Conservation (phyloP, 176 grass and related monocot genomes). For the Carex kokanica region DNA sequence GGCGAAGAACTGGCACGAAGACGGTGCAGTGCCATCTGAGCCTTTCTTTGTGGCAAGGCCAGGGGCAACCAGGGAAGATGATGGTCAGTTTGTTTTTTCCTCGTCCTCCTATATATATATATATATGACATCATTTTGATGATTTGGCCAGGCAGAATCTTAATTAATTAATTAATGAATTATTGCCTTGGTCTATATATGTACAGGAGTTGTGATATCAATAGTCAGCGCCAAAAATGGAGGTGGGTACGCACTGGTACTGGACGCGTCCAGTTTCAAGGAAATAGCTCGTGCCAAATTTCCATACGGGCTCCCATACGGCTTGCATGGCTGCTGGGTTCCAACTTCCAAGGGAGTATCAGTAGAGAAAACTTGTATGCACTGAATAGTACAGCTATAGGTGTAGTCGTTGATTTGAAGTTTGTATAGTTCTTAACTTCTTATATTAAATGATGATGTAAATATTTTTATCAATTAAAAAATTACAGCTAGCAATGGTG, state of each 20-base stretch:
- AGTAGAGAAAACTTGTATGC: background rate
- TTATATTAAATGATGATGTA: background rate
- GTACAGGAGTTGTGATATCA: constrained; percentile 77
- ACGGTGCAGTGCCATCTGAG: constrained; percentile 84
- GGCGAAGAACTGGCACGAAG: constrained; percentile 92
- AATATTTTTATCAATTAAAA: background rate
- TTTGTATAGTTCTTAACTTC: constrained; percentile 17
- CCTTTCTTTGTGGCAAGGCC: constrained; percentile 86
- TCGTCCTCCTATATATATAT: too few species aligned
- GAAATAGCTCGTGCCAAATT: constrained; percentile 86
- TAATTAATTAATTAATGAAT: background rate
- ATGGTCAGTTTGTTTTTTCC: constrained; percentile 48
- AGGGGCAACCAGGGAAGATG: constrained; percentile 73
- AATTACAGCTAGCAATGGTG: background rate
- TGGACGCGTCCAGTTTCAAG: constrained; percentile 70
- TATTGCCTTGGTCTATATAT: background rate
- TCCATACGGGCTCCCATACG: constrained; percentile 93
- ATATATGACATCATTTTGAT: background rate
- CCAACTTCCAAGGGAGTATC: constrained; percentile 75
- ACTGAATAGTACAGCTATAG: background rate
- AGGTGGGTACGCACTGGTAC: constrained; percentile 68
- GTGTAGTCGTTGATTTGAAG: background rate
- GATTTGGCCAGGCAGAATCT: background rate
- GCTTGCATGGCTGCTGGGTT: constrained; percentile 95
- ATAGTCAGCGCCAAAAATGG: constrained; percentile 84